Evolutionary conservation across 768 basidiomycete species (phyloP).

Genomic region (Pleurotus platypus): DNA sequence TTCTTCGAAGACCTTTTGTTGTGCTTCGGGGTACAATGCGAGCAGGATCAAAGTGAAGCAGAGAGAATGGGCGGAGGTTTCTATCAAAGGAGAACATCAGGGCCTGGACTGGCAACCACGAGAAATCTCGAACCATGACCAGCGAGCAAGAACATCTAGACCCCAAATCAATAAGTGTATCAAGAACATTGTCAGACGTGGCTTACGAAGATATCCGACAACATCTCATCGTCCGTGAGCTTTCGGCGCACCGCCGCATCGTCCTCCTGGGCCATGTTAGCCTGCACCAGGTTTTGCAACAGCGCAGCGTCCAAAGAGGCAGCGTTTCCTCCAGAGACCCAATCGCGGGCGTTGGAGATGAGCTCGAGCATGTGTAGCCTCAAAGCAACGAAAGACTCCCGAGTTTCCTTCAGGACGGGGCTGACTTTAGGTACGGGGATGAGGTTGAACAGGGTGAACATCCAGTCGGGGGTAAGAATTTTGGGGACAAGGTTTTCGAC

Average conservation of each 20-base stretch:
- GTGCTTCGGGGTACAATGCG: slow-evolving; percentile 47
- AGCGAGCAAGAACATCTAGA: slow-evolving; percentile 44
- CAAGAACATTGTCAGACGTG: not conserved
- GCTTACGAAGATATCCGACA: slow-evolving; percentile 31
- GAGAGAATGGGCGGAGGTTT: slow-evolving; percentile 44
- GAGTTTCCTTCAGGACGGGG: slow-evolving; percentile 19
- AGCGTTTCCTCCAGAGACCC: slow-evolving; percentile 15
- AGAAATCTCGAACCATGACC: slow-evolving; percentile 35
- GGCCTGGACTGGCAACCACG: not conserved
- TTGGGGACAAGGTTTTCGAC: slow-evolving; percentile 20
- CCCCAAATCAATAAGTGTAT: not conserved
- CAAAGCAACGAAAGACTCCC: slow-evolving; percentile 25
- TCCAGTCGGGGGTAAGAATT: slow-evolving; percentile 20
- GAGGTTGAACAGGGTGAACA: slow-evolving; percentile 9
- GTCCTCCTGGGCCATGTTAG: slow-evolving; percentile 23
- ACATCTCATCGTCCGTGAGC: slow-evolving; percentile 29
- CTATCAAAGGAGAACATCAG: slow-evolving; percentile 18
- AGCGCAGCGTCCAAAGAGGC: slow-evolving; percentile 21
- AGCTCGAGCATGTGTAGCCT: slow-evolving; percentile 27
- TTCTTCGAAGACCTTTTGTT: slow-evolving; percentile 43
- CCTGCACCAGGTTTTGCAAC: slow-evolving; percentile 29
- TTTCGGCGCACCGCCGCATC: slow-evolving; percentile 20
- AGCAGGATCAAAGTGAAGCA: slow-evolving; percentile 39
- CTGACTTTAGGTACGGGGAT: not conserved
- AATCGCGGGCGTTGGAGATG: slow-evolving; percentile 21